A percentile compares a stretch with the other conserved stretches of the same genome.
Conservation (phyloP, 139 green algal species). For the Chlorella sorokiniana region DNA sequence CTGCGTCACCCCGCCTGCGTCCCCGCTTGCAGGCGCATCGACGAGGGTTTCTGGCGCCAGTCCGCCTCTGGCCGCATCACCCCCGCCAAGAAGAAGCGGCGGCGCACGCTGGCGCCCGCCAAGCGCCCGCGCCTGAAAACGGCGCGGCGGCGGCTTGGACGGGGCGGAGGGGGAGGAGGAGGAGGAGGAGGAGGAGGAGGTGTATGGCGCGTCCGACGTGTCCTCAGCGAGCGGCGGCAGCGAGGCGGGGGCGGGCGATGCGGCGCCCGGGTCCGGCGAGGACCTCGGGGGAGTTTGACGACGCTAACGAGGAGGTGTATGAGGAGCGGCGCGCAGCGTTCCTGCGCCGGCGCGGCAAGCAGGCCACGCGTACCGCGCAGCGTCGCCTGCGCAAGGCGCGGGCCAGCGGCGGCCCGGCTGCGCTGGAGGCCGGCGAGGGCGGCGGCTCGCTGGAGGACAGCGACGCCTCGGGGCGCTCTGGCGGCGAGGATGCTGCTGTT, state of each 20-base stretch:
- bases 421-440: not conserved
- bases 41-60: constrained; percentile 55
- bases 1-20: too few relatives aligned
- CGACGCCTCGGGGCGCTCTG: not conserved
- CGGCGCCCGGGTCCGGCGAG: constrained; percentile 13
- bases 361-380: constrained; percentile 8
- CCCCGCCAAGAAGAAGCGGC: constrained; percentile 22
- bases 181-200: constrained; percentile 3
- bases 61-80: constrained; percentile 8
- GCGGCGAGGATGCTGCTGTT: not conserved
- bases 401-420: not conserved
- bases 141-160: not conserved
- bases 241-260: constrained; percentile 16
- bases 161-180: constrained; percentile 9
- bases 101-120: constrained; percentile 41
- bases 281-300: constrained; percentile 61
- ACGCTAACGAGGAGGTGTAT: constrained; percentile 59
- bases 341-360: constrained; percentile 18
- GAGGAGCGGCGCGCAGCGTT: constrained; percentile 36
- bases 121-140: constrained; percentile 7
- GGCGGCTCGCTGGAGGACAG: not conserved
- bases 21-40: constrained; percentile 31
- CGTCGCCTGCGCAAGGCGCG: constrained; percentile 25
- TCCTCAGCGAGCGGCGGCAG: not conserved
- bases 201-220: not conserved